Evolutionary conservation across 768 basidiomycete species (phyloP), one percentile per base, ranked within the genome.

Genomic region (Asterophora lycoperdoides): DNA sequence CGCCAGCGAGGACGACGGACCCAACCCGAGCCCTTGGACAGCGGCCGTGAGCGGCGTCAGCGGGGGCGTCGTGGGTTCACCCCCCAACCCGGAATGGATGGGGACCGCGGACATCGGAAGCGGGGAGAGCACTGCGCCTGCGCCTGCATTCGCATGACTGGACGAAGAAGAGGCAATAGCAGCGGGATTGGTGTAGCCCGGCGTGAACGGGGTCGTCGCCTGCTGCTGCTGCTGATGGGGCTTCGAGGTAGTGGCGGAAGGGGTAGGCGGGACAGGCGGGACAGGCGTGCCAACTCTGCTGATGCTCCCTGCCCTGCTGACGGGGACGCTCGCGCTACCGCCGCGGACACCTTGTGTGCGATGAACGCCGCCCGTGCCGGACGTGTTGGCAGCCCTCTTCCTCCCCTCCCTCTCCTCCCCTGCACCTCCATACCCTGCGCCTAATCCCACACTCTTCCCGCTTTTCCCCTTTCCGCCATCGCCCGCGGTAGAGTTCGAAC

Each of bases 251-350:
- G 23, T 23, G 30, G 30, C 30, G 30, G 30, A 9, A 23, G 23
- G 6, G 23, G 23, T 3, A 23, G 23, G 23, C 0, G 44, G 46
- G 10, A 28, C 18, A 42, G 41, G 13, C n/a, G 52, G 40, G 13
- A 41, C 46, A 3, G 71, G 71, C 8, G 70, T 73, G 4, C 69
- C 69, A 8, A 66, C 63, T 8, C 71, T 57, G 39, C 64, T 68
- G n/a, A 59, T 57, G 26, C 68, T 67, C 46, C 64, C 58, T 11
- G 68, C 66, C 10, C 70, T 53, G 23, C 65, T 67, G 6, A 70
- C 68, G 13, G 70, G 68, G 18, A 70, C 62, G 41, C 67, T 70
- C 39, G 56, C 60, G 38, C 66, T 68, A 8, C 56, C 55, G 3
- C 56, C 42, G 9, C 47, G 2, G 14, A 34, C 48, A 41, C 23